Evolutionary conservation across 805 yeast genomes (phyloP).

Genomic region (Candida hungchunana): DNA sequence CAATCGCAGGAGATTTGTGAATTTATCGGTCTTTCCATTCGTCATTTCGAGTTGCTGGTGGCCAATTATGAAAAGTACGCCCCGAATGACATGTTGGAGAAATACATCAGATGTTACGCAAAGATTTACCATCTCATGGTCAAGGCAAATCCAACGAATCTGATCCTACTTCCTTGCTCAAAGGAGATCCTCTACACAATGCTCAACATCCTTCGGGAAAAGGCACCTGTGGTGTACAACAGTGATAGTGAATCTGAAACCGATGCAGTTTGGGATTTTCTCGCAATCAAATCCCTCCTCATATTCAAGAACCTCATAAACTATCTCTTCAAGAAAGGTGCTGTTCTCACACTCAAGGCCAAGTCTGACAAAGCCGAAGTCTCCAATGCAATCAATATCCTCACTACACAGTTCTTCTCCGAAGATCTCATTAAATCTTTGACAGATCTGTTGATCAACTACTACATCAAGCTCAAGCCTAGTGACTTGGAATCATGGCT

Average conservation of each 20-base stretch:
- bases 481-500: constrained; percentile 79
- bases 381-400: constrained; percentile 46
- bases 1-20: constrained; percentile 53
- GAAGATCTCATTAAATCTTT: constrained; percentile 51
- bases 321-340: constrained; percentile 61
- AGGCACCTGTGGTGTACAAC: constrained; percentile 61
- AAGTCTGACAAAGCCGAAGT: constrained; percentile 64
- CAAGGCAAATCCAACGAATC: constrained; percentile 60
- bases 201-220: constrained; percentile 54
- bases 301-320: constrained; percentile 62
- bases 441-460: constrained; percentile 61
- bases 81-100: constrained; percentile 46
- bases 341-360: constrained; percentile 55
- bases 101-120: constrained; percentile 68
- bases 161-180: constrained; percentile 63
- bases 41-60: constrained; percentile 57
- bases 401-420: constrained; percentile 55
- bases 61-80: constrained; percentile 46
- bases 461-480: constrained; percentile 72
- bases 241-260: constrained; percentile 47
- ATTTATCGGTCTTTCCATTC: constrained; percentile 51
- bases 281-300: constrained; percentile 62
- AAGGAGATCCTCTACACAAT: constrained; percentile 57
- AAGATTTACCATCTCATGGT: constrained; percentile 65
- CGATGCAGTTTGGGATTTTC: constrained; percentile 64